Evolutionary conservation across 495 filamentous ascomycete genomes (phyloP).

Genomic region (Daldinia vernicosa): DNA sequence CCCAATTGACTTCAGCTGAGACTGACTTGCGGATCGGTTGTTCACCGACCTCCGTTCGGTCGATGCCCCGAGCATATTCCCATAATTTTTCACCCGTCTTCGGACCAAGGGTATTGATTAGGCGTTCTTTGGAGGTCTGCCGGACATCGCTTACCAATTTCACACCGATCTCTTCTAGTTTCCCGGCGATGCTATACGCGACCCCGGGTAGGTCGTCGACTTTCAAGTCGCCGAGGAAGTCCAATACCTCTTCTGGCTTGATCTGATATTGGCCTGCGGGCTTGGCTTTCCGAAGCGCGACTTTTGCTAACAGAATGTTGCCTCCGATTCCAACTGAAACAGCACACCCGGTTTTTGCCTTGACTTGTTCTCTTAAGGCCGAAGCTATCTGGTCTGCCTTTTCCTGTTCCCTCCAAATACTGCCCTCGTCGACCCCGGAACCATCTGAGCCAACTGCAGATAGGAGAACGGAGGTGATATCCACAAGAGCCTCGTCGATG

Average conservation of each 20-base stretch:
- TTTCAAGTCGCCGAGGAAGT: constrained; percentile 76
- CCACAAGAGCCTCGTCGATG: constrained; percentile 90
- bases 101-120: constrained; percentile 77
- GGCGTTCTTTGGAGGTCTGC: constrained; percentile 74
- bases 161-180: constrained; percentile 85
- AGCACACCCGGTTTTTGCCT: constrained; percentile 77
- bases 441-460: constrained; percentile 73
- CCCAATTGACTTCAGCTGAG: constrained; percentile 97
- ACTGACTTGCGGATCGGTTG: constrained; percentile 84
- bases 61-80: constrained; percentile 91
- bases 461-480: constrained; percentile 74
- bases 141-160: constrained; percentile 84
- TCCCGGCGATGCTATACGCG: constrained; percentile 82
- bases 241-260: constrained; percentile 77
- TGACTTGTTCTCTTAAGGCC: constrained; percentile 71
- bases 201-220: constrained; percentile 88
- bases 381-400: constrained; percentile 79
- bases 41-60: constrained; percentile 85
- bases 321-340: constrained; percentile 95
- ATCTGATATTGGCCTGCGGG: constrained; percentile 88
- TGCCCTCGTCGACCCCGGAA: constrained; percentile 72
- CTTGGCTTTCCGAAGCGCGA: constrained; percentile 91
- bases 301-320: constrained; percentile 89
- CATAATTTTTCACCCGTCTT: constrained; percentile 93
- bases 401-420: constrained; percentile 81